Percentiles rank a stretch among this genome's conserved stretches.
These are phyloP conservation scores for Boletus subcaerulescens DNA, from an alignment of 768 basidiomycete genomes.

Conservation along the genomic window DNA sequence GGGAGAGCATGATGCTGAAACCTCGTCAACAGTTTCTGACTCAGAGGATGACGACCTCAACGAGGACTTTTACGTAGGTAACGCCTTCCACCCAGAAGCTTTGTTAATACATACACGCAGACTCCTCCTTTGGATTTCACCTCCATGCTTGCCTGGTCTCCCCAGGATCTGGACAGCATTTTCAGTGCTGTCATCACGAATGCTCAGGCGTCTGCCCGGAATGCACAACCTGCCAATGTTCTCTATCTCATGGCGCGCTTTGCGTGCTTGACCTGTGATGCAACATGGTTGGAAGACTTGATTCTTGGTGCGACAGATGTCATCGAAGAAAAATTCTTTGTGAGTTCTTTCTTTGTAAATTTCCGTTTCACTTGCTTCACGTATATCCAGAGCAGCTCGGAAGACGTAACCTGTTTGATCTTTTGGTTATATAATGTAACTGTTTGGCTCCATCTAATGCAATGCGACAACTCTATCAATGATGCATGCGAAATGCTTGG, in stretches of 20 bases:
- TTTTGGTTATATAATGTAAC: conserved; percentile 97
- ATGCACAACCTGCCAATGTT: conserved; percentile 86
- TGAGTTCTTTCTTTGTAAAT: conserved; percentile 44
- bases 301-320: conserved; percentile 87
- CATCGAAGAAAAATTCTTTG: conserved; percentile 91
- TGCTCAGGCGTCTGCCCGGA: conserved; percentile 65
- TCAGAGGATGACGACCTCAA: conserved; percentile 51
- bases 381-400: conserved; percentile 62
- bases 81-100: not conserved
- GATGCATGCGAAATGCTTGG: conserved; percentile 81
- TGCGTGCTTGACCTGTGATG: conserved; percentile 88
- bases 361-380: conserved; percentile 9
- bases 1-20: conserved; percentile 48
- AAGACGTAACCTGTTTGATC: conserved; percentile 80
- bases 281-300: conserved; percentile 90
- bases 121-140: conserved; percentile 75
- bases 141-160: conserved; percentile 93
- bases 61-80: conserved; percentile 47
- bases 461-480: conserved; percentile 76
- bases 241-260: conserved; percentile 90
- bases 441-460: conserved; percentile 86
- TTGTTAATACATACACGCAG: conserved; percentile 34
- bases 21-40: conserved; percentile 43
- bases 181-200: conserved; percentile 80
- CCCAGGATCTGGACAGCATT: conserved; percentile 69